Base-by-base conservation (phyloP, 768 basidiomycete genomes). In the Boletus rubescentipes region DNA sequence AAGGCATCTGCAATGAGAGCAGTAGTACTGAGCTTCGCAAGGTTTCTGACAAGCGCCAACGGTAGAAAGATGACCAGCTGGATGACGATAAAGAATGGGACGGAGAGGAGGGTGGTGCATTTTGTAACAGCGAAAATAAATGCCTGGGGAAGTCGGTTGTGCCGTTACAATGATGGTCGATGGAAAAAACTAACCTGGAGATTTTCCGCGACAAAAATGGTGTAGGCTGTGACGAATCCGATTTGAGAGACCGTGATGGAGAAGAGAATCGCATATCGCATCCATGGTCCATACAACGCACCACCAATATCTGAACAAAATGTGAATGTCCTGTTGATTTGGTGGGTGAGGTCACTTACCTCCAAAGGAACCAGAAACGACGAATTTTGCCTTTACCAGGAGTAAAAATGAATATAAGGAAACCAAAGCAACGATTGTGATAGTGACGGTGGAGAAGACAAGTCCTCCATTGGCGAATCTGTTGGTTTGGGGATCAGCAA, bases 391-490 rank as follows among this genome's bases (percentile, higher is more conserved):
- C 69, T 87, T 78, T 37, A 96, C 84, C 47, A 99, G 81, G 0
- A 98, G 82, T 26, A 99, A 73, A 82, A 98, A 99, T 0, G 94
- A 93, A 74, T 93, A 93, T 4, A 98, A 73, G 2, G 93, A 97
- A 48, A 98, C 84, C 36, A 83, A 64, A 15, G 95, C 94, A 62
- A 98, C 92, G 67, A 83, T 78, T 7, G 86, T 72, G 61, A 98
- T 85, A 2, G 87, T 81, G 51, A 93, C 50, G 31, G 80, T 59
- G 7, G 95, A 98, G 73, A 99, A 99, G 32, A 98, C 72, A 45
- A 98, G 77, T 10, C 96, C 95, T 49, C 97, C 97, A 57, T 98
- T 99, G 75, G 85, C 86, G 76, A 99, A 99, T 47, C 93, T 94
- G 46, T 54, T 45, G 1, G 9, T 37, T 29, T 62, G 21, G 60